These are phyloP conservation scores for Dendrostoma leiphaemia DNA, from an alignment of 2,329 filamentous ascomycete genomes.

Conservation along the genomic window DNA sequence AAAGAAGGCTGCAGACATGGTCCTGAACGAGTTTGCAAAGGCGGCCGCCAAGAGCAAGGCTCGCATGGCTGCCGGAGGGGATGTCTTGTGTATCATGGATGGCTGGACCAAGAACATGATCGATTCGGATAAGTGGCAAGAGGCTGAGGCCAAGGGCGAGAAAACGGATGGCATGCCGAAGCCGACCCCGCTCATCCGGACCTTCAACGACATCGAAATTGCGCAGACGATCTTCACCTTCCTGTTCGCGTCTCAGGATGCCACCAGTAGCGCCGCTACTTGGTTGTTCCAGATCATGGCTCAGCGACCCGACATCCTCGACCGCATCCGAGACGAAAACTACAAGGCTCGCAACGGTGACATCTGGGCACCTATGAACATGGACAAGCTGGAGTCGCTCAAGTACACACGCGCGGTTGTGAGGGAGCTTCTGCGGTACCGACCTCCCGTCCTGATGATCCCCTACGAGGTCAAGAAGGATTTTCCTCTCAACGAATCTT, in stretches of 20 bases:
- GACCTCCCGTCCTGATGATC: constrained; percentile 95
- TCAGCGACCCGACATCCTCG: constrained; percentile 87
- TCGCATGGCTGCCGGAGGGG: constrained; percentile 83
- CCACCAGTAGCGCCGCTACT: constrained; percentile 87
- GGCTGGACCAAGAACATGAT: constrained; percentile 89
- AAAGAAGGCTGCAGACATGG: constrained; percentile 92
- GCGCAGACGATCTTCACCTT: constrained; percentile 93
- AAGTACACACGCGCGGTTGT: constrained; percentile 89
- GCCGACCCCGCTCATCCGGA: constrained; percentile 76
- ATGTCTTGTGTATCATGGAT: constrained; percentile 91
- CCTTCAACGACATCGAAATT: constrained; percentile 89
- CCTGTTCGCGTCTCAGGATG: constrained; percentile 95
- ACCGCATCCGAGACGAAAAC: constrained; percentile 91
- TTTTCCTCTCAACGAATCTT: constrained; percentile 83
- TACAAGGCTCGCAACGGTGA: constrained; percentile 73
- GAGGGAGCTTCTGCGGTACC: constrained; percentile 87
- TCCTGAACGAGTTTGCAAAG: constrained; percentile 82
- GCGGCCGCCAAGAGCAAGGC: constrained; percentile 93
- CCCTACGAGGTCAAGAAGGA: constrained; percentile 93
- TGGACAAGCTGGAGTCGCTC: constrained; percentile 87
- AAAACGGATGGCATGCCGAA: constrained; percentile 70
- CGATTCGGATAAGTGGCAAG: constrained; percentile 77
- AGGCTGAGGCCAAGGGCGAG: constrained; percentile 72
- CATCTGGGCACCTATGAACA: constrained; percentile 64
- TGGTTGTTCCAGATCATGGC: constrained; percentile 96